These are phyloP conservation scores for Trametes sanguinea DNA, from an alignment of 768 basidiomycete genomes.

Conservation along the genomic window DNA sequence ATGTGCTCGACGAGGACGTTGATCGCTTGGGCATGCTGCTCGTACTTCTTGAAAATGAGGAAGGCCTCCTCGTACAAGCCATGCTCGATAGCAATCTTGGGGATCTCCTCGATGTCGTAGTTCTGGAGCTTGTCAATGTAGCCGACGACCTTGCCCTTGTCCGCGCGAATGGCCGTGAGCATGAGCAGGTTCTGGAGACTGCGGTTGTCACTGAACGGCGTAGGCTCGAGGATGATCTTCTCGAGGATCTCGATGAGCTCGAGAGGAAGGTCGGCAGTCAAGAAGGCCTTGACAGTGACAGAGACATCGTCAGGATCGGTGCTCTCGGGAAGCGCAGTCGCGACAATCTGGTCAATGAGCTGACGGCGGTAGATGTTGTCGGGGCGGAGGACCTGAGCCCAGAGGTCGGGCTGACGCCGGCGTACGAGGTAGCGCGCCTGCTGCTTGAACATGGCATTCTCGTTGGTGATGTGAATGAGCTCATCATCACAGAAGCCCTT, in stretches of 20 bases:
- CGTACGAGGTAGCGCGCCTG: slow-evolving; percentile 98
- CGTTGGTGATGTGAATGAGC: slow-evolving; percentile 94
- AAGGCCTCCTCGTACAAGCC: slow-evolving; percentile 95
- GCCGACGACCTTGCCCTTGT: slow-evolving; percentile 97
- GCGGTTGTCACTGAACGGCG: slow-evolving; percentile 96
- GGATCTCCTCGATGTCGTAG: slow-evolving; percentile 93
- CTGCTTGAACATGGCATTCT: slow-evolving; percentile 99
- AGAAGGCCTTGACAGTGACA: slow-evolving; percentile 97
- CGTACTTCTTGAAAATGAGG: slow-evolving; percentile 97
- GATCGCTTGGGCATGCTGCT: slow-evolving; percentile 93
- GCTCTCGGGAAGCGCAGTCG: slow-evolving; percentile 94
- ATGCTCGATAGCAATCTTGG: slow-evolving; percentile 95
- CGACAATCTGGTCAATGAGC: slow-evolving; percentile 92
- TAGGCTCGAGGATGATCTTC: slow-evolving; percentile 97
- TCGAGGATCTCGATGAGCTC: slow-evolving; percentile 97
- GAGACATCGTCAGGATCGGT: slow-evolving; percentile 99
- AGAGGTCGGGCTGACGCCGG: slow-evolving; percentile 91
- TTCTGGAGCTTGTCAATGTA: slow-evolving; percentile 98
- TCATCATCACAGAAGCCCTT: slow-evolving; percentile 99
- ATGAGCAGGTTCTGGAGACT: slow-evolving; percentile 95
- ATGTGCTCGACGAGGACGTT: slow-evolving; percentile 98
- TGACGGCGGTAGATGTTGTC: slow-evolving; percentile 93
- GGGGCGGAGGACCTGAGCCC: slow-evolving; percentile 89
- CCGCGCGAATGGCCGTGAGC: slow-evolving; percentile 93
- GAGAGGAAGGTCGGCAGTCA: slow-evolving; percentile 93